phyloP scores from a whole-genome alignment of 2,329 filamentous ascomycete species.

The Penicillium brasilianum region DNA sequence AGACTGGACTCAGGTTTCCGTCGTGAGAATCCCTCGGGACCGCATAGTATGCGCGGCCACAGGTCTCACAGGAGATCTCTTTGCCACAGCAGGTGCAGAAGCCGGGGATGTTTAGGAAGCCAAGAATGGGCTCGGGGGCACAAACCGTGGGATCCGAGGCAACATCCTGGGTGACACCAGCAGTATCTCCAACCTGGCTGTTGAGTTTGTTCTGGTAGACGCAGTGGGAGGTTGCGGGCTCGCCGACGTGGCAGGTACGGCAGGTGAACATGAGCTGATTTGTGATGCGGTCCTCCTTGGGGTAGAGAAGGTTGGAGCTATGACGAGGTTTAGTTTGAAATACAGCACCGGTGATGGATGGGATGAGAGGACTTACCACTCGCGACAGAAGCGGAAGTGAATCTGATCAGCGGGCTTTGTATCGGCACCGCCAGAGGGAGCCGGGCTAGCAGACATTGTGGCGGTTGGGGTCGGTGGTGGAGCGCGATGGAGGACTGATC shows the following conservation, averaged over 20 bases:
- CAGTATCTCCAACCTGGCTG: constrained; percentile 90
- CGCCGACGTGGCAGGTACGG: constrained; percentile 90
- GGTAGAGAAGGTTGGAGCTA: constrained; percentile 95
- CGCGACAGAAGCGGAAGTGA: constrained; percentile 96
- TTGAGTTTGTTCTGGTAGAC: constrained; percentile 95
- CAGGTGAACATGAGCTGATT: constrained; percentile 93
- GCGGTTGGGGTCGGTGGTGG: neutral
- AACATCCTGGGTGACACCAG: constrained; percentile 96
- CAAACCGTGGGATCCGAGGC: constrained; percentile 98
- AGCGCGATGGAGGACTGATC: neutral
- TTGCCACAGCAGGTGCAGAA: constrained; percentile 65
- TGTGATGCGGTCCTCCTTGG: constrained; percentile 85
- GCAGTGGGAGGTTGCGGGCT: constrained; percentile 83
- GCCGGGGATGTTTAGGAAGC: constrained; percentile 21
- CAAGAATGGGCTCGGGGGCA: constrained; percentile 50
- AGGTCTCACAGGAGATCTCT: constrained; percentile 60
- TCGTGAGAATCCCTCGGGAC: constrained; percentile 22
- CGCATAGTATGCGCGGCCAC: constrained; percentile 47
- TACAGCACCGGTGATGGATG: neutral
- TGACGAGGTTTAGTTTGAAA: constrained; percentile 31
- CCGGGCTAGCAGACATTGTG: constrained; percentile 50
- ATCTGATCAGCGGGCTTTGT: constrained; percentile 70
- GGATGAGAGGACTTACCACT: constrained; percentile 67
- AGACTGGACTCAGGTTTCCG: constrained; percentile 17
- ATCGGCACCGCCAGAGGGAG: constrained; percentile 46